These are phyloP conservation scores for Picea sitchensis DNA, from an alignment of 75 land plant species.

Conservation along the genomic window DNA sequence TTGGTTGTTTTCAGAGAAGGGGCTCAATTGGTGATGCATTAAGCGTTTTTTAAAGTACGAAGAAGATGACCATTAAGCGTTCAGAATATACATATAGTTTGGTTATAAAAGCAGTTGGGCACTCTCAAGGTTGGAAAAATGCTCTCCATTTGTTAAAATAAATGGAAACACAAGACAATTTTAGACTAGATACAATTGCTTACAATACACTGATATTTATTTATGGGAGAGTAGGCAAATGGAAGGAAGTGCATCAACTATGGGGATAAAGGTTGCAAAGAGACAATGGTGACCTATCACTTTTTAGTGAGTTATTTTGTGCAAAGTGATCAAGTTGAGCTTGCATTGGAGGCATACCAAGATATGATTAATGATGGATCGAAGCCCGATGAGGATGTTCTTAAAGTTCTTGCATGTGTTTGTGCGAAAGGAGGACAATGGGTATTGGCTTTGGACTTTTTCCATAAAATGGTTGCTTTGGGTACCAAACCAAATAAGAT, in stretches of 20 bases:
- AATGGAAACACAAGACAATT: constrained; percentile 13
- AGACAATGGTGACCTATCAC: constrained; percentile 51
- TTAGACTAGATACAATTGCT: constrained; percentile 32
- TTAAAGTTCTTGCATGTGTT: constrained; percentile 49
- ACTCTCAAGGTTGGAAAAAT: constrained; percentile 28
- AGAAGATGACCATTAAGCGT: constrained; percentile 15
- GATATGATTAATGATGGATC: constrained; percentile 42
- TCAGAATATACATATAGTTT: constrained; percentile 50
- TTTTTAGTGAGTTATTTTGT: constrained; percentile 65
- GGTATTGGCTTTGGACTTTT: constrained; percentile 43
- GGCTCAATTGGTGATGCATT: constrained; percentile 31
- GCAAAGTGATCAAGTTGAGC: constrained; percentile 53
- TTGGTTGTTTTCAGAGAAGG: constrained; percentile 52
- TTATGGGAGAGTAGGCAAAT: constrained; percentile 38
- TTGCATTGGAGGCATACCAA: constrained; percentile 54
- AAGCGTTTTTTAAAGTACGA: constrained; percentile 45
- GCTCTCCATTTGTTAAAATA: constrained; percentile 42
- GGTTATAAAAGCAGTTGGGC: constrained; percentile 50
- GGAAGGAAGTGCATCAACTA: constrained; percentile 38
- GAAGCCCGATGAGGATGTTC: constrained; percentile 35
- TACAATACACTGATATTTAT: constrained; percentile 60
- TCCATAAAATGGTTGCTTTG: constrained; percentile 34
- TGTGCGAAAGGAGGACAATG: constrained; percentile 64
- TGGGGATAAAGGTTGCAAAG: constrained; percentile 49
- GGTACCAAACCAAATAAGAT: constrained; percentile 42